Evolutionary conservation across 345 rosid genomes (phyloP).

Genomic region (Diplotaxis tenuifolia): DNA sequence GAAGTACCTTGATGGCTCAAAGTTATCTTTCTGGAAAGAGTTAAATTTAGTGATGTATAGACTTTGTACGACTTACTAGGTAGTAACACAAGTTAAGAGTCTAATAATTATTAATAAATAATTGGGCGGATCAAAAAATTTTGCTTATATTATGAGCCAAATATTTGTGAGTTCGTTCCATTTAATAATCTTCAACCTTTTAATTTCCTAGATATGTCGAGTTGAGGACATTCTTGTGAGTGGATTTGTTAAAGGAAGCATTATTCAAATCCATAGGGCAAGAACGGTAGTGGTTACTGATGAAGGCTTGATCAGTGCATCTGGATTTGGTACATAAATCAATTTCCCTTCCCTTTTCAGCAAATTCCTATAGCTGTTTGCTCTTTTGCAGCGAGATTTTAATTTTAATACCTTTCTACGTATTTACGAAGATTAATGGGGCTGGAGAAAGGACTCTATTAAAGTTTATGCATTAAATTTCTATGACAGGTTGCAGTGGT

Average conservation of each 20-base stretch:
- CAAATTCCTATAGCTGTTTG: constrained; percentile 10
- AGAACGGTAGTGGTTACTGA: constrained; percentile 68
- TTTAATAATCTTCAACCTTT: background rate
- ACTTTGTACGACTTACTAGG: background rate
- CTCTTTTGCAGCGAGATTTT: constrained; percentile 16
- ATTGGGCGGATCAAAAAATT: constrained; percentile 8
- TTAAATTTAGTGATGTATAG: constrained; percentile 12
- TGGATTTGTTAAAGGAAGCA: constrained; percentile 85
- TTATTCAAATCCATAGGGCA: constrained; percentile 91
- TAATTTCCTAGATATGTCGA: constrained; percentile 69
- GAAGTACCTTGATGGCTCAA: constrained; percentile 23
- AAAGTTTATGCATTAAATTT: constrained; percentile 10
- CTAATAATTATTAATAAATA: background rate
- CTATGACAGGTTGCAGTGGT: constrained; percentile 75
- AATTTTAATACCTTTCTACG: background rate
- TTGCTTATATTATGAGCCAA: constrained; percentile 22
- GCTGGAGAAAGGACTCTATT: too few species aligned
- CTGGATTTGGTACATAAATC: constrained; percentile 66
- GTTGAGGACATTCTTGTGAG: constrained; percentile 92
- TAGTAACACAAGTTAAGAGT: background rate
- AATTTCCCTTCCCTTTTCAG: constrained; percentile 6
- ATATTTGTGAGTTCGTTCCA: background rate
- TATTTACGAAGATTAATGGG: constrained; percentile 23
- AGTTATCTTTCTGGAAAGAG: constrained; percentile 2
- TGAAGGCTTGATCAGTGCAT: constrained; percentile 72